Conservation (phyloP, 1,139 yeast species). For the Blastobotrys malaysiensis region DNA sequence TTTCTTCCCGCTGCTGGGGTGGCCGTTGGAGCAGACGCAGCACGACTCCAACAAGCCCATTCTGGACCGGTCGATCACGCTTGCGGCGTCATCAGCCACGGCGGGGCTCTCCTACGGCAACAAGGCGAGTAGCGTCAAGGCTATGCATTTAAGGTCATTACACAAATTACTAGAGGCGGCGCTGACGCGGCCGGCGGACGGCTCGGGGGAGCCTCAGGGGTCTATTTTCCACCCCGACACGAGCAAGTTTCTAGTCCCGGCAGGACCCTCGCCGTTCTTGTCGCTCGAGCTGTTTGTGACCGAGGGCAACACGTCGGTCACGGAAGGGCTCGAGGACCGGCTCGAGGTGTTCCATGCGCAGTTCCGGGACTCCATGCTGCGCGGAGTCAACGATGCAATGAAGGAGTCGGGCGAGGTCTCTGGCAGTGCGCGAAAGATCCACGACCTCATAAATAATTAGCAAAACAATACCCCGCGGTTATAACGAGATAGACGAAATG, state of each 20-base stretch:
- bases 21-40: slow-evolving; percentile 27
- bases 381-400: not conserved
- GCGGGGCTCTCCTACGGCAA: slow-evolving; percentile 32
- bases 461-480: not conserved
- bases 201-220: slow-evolving; percentile 4
- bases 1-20: slow-evolving; percentile 39
- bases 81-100: slow-evolving; percentile 27
- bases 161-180: slow-evolving; percentile 27
- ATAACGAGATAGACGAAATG: not conserved
- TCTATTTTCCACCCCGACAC: slow-evolving; percentile 43
- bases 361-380: not conserved
- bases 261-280: slow-evolving; percentile 54
- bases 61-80: slow-evolving; percentile 8
- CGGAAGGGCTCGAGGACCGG: slow-evolving; percentile 63
- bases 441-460: not conserved
- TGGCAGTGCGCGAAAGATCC: not conserved
- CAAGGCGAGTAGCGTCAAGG: slow-evolving; percentile 28
- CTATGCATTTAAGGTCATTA: slow-evolving; percentile 29
- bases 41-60: slow-evolving; percentile 8
- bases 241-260: slow-evolving; percentile 48
- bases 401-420: not conserved
- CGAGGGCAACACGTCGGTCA: slow-evolving; percentile 23
- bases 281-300: slow-evolving; percentile 48
- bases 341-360: slow-evolving; percentile 25
- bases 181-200: slow-evolving; percentile 10